Percentiles rank a stretch among this genome's conserved stretches.
These are phyloP conservation scores for Lepidium campestre DNA, from an alignment of 441 rosid species.

Conservation along the genomic window DNA sequence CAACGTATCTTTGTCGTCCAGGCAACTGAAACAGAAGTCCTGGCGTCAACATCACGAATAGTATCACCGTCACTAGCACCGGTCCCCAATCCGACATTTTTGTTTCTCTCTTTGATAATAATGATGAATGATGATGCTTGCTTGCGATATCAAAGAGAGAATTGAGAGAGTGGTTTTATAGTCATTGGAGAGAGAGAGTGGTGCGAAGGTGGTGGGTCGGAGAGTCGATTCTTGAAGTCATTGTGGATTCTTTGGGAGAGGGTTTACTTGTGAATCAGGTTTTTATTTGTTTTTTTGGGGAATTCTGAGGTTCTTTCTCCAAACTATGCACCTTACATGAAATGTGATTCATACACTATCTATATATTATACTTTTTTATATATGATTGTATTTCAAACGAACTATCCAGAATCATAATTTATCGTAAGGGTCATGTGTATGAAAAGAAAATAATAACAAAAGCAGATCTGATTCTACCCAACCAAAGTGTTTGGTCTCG, in stretches of 20 bases:
- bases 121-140: not conserved
- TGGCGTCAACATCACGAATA: conserved; percentile 62
- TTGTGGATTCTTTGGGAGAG: conserved; percentile 13
- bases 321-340: conserved; percentile 1
- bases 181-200: not conserved
- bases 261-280: conserved; percentile 27
- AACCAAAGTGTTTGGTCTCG: not conserved
- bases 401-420: no score
- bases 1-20: conserved; percentile 40
- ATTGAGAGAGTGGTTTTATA: conserved; percentile 3
- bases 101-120: not conserved
- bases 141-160: not conserved
- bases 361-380: no score
- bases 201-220: conserved; percentile 16
- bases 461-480: no score
- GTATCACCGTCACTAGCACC: conserved; percentile 48
- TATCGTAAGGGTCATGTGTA: no score
- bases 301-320: conserved; percentile 6
- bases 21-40: conserved; percentile 71
- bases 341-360: not conserved
- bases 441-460: no score
- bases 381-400: no score
- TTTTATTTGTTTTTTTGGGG: conserved; percentile 1
- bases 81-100: conserved; percentile 68
- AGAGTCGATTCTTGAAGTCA: conserved; percentile 24